A percentile compares a stretch with the other conserved stretches of the same genome.
Conservation (phyloP, 768 basidiomycete genomes). For the Pleurotus eryngii region DNA sequence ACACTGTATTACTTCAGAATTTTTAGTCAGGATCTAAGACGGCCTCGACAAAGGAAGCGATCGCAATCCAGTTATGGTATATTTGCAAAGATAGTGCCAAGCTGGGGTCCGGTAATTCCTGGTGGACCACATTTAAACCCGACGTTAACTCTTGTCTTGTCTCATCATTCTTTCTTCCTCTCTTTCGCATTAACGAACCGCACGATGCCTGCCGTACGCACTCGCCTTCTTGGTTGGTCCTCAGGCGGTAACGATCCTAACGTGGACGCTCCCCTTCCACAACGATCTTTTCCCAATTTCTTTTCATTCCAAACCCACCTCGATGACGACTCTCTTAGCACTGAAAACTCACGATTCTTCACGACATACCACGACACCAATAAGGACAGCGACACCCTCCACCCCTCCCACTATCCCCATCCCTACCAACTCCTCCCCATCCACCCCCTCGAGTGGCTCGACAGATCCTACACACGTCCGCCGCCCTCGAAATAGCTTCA, state of each 20-base stretch:
- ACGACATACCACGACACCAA: conserved; percentile 1
- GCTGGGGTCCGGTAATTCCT: not conserved
- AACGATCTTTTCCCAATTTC: conserved; percentile 1
- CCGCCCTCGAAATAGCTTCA: conserved; percentile 68
- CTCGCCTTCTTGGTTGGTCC: conserved; percentile 7
- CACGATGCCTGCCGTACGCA: conserved; percentile 8
- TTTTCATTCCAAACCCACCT: not conserved
- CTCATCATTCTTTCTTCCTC: not conserved
- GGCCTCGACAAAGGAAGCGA: not conserved
- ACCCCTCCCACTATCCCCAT: conserved; percentile 40
- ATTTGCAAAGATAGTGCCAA: conserved; percentile 6
- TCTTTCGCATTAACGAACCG: not conserved
- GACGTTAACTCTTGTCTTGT: not conserved
- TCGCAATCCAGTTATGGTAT: conserved; percentile 1
- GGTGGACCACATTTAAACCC: not conserved
- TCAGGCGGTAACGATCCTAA: conserved; percentile 4
- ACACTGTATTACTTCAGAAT: not conserved
- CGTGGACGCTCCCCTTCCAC: conserved; percentile 3
- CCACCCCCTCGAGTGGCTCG: conserved; percentile 38
- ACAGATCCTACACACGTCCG: conserved; percentile 50
- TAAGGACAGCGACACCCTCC: not conserved
- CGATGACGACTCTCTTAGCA: not conserved
- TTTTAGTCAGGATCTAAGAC: conserved; percentile 6
- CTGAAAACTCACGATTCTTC: not conserved
- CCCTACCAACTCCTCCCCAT: conserved; percentile 28